These are phyloP conservation scores for Leptographium lundbergii DNA, from an alignment of 2,329 filamentous ascomycete genomes.

Conservation along the genomic window DNA sequence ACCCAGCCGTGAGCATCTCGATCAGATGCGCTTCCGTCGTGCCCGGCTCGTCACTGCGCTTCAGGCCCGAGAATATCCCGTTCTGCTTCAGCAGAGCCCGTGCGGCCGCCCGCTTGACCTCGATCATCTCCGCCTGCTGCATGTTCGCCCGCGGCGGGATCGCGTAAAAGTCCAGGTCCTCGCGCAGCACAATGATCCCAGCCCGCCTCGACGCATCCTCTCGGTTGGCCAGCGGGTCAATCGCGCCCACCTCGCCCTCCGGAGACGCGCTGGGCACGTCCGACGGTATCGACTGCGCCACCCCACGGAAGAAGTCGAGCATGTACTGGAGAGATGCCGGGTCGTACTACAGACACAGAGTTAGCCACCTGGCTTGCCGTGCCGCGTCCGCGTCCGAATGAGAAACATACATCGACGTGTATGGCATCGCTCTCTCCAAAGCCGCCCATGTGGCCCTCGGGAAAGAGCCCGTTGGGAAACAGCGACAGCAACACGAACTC, in stretches of 20 bases:
- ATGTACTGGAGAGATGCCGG: conserved; percentile 95
- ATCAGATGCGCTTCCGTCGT: conserved; percentile 97
- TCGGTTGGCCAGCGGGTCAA: conserved; percentile 59
- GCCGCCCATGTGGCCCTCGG: conserved; percentile 88
- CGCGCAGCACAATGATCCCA: conserved; percentile 90
- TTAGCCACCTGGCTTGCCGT: neutral
- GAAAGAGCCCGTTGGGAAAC: conserved; percentile 95
- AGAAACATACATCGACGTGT: conserved; percentile 68
- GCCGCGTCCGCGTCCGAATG: conserved; percentile 8
- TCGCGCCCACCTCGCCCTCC: conserved; percentile 51
- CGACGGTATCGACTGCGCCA: conserved; percentile 87
- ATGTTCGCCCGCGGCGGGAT: conserved; percentile 83
- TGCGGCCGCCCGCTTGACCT: conserved; percentile 86
- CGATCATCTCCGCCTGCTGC: conserved; percentile 79
- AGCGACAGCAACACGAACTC: conserved; percentile 97
- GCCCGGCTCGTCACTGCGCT: conserved; percentile 88
- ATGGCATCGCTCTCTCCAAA: conserved; percentile 90
- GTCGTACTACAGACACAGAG: conserved; percentile 65
- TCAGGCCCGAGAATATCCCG: conserved; percentile 90
- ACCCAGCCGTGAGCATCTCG: conserved; percentile 98
- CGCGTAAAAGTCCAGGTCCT: conserved; percentile 94
- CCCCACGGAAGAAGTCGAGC: conserved; percentile 94
- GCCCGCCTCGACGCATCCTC: conserved; percentile 80
- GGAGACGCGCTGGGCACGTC: conserved; percentile 50
- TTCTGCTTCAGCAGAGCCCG: conserved; percentile 76